These are phyloP conservation scores for Nematodospora valgi DNA, from an alignment of 805 yeast species.

Conservation along the genomic window DNA sequence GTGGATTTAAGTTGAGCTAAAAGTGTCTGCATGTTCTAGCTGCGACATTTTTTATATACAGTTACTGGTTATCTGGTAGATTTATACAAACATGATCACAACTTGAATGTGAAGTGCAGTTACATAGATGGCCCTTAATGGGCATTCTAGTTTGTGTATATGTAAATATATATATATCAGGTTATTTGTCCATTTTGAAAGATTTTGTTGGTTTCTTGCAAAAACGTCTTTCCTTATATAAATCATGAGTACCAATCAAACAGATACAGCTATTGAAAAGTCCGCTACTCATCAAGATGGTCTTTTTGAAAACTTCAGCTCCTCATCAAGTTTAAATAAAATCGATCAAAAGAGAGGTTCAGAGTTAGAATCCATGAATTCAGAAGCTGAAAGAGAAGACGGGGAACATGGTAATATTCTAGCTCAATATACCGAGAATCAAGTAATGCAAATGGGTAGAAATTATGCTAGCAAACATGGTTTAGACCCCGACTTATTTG, in stretches of 20 bases:
- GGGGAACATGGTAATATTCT: constrained; percentile 44
- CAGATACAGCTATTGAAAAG: constrained; percentile 3
- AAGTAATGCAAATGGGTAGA: constrained; percentile 68
- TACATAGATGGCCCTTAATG: no score
- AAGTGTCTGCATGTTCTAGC: no score
- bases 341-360: constrained; percentile 12
- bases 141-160: no score
- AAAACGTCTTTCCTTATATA: no score
- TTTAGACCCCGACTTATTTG: constrained; percentile 57
- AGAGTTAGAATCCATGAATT: constrained; percentile 17
- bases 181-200: no score
- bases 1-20: no score
- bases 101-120: no score
- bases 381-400: constrained; percentile 18
- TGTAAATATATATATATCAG: no score
- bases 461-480: constrained; percentile 56
- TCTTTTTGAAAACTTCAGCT: constrained; percentile 3
- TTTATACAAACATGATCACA: no score
- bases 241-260: constrained; percentile 5
- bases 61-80: no score
- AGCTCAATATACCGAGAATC: constrained; percentile 56
- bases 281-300: constrained; percentile 4
- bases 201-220: no score
- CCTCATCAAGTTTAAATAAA: constrained; percentile 1
- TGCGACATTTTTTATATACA: no score